phyloP scores from a whole-genome alignment of 768 basidiomycete species.

The Hygrophoropsis aurantiaca region DNA sequence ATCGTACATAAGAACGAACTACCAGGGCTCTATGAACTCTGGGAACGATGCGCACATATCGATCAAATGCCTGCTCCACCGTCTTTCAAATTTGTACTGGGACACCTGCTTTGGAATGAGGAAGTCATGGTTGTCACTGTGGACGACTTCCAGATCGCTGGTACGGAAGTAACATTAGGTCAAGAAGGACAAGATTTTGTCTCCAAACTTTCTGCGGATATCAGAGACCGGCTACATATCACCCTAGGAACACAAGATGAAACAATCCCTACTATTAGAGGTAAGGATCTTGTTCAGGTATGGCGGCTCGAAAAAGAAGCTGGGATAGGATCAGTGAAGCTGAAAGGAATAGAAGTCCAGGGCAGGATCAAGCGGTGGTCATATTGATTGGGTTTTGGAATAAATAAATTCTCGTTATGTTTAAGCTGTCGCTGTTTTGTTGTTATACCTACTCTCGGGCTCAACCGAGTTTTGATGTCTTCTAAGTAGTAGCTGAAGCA shows the following conservation, averaged over 20 bases:
- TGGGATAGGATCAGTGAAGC: conserved; percentile 24
- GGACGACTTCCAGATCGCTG: conserved; percentile 48
- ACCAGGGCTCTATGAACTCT: conserved; percentile 36
- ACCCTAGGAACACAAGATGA: conserved; percentile 75
- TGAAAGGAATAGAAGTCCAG: conserved; percentile 24
- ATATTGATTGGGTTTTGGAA: no score
- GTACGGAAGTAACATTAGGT: conserved; percentile 25
- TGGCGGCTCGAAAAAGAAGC: conserved; percentile 43
- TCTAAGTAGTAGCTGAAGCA: no score
- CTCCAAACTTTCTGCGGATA: conserved; percentile 41
- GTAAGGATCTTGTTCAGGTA: conserved; percentile 57
- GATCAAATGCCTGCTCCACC: conserved; percentile 37
- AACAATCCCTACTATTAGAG: conserved; percentile 65
- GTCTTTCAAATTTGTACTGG: conserved; percentile 60
- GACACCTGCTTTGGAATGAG: conserved; percentile 69
- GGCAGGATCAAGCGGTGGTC: conserved; percentile 28
- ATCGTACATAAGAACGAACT: conserved; percentile 70
- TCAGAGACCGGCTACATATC: conserved; percentile 67
- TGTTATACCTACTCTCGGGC: no score
- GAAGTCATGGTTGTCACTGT: conserved; percentile 81
- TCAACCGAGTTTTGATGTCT: no score
- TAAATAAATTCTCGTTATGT: no score
- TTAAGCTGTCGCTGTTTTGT: no score
- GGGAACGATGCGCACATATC: conserved; percentile 35
- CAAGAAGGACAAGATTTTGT: conserved; percentile 49